Evolutionary conservation across 257 asterid species (phyloP).

Genomic region (Asclepias syriaca): DNA sequence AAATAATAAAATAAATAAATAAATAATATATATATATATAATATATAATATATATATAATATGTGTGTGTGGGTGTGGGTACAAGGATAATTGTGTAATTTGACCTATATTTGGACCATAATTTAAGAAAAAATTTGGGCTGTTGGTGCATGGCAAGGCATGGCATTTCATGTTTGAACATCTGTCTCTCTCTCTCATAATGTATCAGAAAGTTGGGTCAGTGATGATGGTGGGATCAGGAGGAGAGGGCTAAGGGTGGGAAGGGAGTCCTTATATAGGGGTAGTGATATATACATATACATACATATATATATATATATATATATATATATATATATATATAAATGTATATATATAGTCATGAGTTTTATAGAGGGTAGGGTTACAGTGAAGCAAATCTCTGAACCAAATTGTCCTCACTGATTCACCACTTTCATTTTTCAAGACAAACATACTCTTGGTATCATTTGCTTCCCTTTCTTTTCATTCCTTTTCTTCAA

Average conservation of each 20-base stretch:
- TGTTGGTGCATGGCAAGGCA: neutral
- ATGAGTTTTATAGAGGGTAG: neutral
- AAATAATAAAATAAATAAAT: too few species aligned
- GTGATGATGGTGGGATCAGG: neutral
- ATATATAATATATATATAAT: too few species aligned
- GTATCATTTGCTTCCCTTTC: slow-evolving; percentile 3
- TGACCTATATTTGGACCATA: too few species aligned
- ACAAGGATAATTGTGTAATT: too few species aligned
- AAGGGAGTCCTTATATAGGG: too few species aligned
- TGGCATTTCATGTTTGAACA: slow-evolving; percentile 7
- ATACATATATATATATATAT: too few species aligned
- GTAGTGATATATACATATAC: neutral
- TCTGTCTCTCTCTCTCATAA: neutral
- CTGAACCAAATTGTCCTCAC: slow-evolving; percentile 29
- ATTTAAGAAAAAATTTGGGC: too few species aligned
- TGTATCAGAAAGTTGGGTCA: neutral
- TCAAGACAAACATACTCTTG: slow-evolving; percentile 37
- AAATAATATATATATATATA: too few species aligned
- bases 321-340: too few species aligned
- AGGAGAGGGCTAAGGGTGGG: neutral
- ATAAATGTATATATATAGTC: too few species aligned
- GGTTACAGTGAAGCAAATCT: slow-evolving; percentile 43
- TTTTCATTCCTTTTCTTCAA: neutral
- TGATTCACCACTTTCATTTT: slow-evolving; percentile 36
- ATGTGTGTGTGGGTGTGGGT: too few species aligned